Evolutionary conservation across 352 stramenopile genomes (phyloP), one percentile per base, ranked within the genome.

Genomic region (Phytophthora meadii): DNA sequence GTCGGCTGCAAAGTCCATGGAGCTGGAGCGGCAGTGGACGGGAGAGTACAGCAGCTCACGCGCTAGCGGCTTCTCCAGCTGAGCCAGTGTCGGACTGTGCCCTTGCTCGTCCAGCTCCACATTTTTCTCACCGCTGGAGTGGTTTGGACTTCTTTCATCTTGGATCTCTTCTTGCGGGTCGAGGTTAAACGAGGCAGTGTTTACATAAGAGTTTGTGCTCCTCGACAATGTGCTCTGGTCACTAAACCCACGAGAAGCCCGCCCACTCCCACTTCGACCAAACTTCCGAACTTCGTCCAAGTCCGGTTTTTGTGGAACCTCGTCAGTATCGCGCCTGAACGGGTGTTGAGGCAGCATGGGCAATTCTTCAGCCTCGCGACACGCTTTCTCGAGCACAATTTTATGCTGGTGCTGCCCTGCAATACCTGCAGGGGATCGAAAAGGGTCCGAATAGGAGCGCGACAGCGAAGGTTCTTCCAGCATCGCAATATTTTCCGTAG

Each of bases 401-500:
- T 79, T 57, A 67, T 70, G 76, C 11, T 72, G 64, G 5, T 51
- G 48, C 1, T 68, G 68, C n/a, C 68, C 62, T 28, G 77, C 57
- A n/a, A 70, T 62, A 15, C 74, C 69, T 2, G 68, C 73, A 0
- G 81, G 82, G 3, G 82, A 90, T 42, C 77, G 70, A 41, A 88
- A 91, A 11, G 82, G 79, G 27, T 93, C 84, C 17, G 81, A 89
- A 54, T 75, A 81, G 4, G 84, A 93, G 14, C 82, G 72, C 8
- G 81, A 79, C 11, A 91, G 54, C 1, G 57, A 65, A 22, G 70
- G 57, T 24, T 76, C 68, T 25, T 73, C 60, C 25, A 76, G 37
- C 41, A 73, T 68, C 55, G 61, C 42, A 5, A 69, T 51, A 10
- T 63, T 68, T 30, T 62, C 58, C 2, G 32, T 49, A 49, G 27